Percentiles rank a stretch among this genome's conserved stretches.
These are phyloP conservation scores for Pholiota molesta DNA, from an alignment of 768 basidiomycete genomes.

Conservation along the genomic window DNA sequence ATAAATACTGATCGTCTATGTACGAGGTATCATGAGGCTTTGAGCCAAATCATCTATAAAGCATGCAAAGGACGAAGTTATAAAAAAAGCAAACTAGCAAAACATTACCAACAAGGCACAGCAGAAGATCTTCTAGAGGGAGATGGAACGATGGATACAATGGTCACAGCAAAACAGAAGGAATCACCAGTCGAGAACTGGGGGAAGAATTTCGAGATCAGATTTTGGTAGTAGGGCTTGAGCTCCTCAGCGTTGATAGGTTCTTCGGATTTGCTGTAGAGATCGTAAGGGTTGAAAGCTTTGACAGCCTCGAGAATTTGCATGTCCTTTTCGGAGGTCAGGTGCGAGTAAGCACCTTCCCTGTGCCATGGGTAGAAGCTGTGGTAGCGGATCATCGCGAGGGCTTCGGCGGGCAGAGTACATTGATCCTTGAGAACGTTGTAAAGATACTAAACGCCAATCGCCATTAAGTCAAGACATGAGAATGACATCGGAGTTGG, in stretches of 20 bases:
- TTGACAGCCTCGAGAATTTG: conserved; percentile 71
- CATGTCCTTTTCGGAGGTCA: conserved; percentile 73
- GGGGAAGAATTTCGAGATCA: conserved; percentile 90
- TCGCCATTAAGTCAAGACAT: conserved; percentile 9
- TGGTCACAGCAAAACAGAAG: not conserved
- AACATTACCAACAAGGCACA: conserved; percentile 4
- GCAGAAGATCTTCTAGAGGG: not conserved
- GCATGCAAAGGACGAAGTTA: not conserved
- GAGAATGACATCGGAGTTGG: conserved; percentile 7
- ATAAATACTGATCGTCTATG: conserved; percentile 8
- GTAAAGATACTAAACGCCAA: conserved; percentile 69
- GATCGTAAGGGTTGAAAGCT: conserved; percentile 93
- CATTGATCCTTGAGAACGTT: conserved; percentile 83
- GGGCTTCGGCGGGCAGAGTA: conserved; percentile 75
- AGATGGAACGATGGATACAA: not conserved
- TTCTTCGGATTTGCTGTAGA: conserved; percentile 88
- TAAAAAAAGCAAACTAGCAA: conserved; percentile 4
- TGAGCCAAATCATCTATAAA: not conserved
- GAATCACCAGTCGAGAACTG: conserved; percentile 75
- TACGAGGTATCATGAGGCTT: not conserved
- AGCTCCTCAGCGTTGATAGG: conserved; percentile 63
- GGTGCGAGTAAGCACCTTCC: conserved; percentile 81
- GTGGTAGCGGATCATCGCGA: conserved; percentile 94
- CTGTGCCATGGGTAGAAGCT: conserved; percentile 97
- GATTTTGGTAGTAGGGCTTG: conserved; percentile 78